Evolutionary conservation across 2,329 filamentous ascomycete species (phyloP).

Genomic region (Hymenoscyphus fructigenus): DNA sequence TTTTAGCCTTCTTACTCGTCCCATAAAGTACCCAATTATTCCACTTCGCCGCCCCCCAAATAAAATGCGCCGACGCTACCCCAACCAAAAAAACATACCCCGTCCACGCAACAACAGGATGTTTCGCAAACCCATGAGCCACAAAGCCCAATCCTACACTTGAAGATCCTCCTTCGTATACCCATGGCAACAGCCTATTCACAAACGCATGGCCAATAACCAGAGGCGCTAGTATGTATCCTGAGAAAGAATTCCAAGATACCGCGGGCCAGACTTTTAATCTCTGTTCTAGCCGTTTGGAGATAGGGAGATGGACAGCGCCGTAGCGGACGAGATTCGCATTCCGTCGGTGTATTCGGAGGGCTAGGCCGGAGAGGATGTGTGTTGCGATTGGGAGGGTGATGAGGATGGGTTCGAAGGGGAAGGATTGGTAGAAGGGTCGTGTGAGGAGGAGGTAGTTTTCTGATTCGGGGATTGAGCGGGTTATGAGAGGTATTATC

Average conservation of each 20-base stretch:
- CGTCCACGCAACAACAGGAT: conserved; percentile 63
- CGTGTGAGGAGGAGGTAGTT: conserved; percentile 86
- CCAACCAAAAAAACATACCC: conserved; percentile 69
- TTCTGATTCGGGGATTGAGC: conserved; percentile 72
- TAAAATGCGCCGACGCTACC: conserved; percentile 71
- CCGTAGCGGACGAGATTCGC: conserved; percentile 76
- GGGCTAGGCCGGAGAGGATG: conserved; percentile 70
- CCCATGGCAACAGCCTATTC: conserved; percentile 73
- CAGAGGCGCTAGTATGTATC: conserved; percentile 67
- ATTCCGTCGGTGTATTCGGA: conserved; percentile 72
- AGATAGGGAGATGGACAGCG: conserved; percentile 52
- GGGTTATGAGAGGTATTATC: conserved; percentile 72
- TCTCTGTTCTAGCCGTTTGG: conserved; percentile 44
- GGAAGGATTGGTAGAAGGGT: conserved; percentile 84
- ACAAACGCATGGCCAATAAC: conserved; percentile 70
- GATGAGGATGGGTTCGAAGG: conserved; percentile 78
- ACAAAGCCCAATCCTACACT: conserved; percentile 82
- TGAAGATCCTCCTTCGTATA: conserved; percentile 80
- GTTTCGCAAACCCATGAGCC: conserved; percentile 77
- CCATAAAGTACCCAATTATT: conserved; percentile 60
- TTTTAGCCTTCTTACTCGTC: conserved; percentile 55
- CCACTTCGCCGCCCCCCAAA: conserved; percentile 86
- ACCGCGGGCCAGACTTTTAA: conserved; percentile 57
- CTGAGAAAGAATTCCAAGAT: conserved; percentile 68
- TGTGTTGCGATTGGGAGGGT: conserved; percentile 73